These are phyloP conservation scores for Dinochytrium kinnereticum DNA, from an alignment of 371 early-diverging fungal species.

Conservation along the genomic window DNA sequence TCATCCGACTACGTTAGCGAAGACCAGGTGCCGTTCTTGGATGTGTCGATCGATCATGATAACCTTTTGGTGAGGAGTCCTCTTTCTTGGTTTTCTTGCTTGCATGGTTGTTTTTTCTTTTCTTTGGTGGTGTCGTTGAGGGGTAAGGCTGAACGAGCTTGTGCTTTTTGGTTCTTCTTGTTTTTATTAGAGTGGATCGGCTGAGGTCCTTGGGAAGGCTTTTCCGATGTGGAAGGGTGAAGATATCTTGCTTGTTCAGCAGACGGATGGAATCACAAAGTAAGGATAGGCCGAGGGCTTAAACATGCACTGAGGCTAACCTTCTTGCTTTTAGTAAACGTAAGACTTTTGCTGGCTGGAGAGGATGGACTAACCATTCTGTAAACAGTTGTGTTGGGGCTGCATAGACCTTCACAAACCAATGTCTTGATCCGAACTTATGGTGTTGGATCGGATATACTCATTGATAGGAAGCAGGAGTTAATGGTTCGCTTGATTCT, in stretches of 20 bases:
- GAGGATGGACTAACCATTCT: too few relatives aligned
- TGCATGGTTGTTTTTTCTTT: too few relatives aligned
- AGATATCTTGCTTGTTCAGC: constrained; percentile 56
- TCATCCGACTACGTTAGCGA: background rate
- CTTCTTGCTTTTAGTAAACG: constrained; percentile 17
- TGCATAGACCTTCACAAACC: constrained; percentile 63
- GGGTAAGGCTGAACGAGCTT: too few relatives aligned
- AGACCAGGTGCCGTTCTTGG: background rate
- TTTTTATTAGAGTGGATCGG: constrained; percentile 25
- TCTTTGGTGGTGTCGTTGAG: too few relatives aligned
- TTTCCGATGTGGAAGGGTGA: constrained; percentile 75
- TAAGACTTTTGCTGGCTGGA: constrained; percentile 29
- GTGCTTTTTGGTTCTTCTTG: too few relatives aligned
- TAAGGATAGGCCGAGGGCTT: background rate
- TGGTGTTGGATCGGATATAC: constrained; percentile 81
- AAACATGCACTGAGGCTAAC: too few relatives aligned
- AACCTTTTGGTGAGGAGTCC: constrained; percentile 24
- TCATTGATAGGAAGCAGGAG: constrained; percentile 91
- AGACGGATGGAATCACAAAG: constrained; percentile 94
- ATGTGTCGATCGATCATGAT: constrained; percentile 34
- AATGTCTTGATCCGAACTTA: constrained; percentile 87
- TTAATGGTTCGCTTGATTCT: constrained; percentile 65
- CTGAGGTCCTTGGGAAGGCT: constrained; percentile 39
- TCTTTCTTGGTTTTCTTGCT: background rate
- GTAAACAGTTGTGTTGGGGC: constrained; percentile 77